These are phyloP conservation scores for Mycosphaerella arachidis DNA, from an alignment of 2,329 filamentous ascomycete species.

Conservation along the genomic window DNA sequence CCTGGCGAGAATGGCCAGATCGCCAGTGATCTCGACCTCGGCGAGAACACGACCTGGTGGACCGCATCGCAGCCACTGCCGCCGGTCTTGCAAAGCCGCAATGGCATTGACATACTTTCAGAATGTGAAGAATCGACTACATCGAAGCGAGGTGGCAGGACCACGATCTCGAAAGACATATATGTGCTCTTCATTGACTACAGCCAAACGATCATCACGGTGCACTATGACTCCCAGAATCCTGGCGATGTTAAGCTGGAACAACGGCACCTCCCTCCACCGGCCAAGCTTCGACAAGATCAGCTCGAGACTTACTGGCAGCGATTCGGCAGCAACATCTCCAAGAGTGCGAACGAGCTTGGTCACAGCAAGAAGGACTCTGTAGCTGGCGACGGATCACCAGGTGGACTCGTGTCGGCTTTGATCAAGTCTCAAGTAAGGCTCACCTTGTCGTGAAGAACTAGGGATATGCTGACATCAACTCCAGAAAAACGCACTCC, in stretches of 20 bases:
- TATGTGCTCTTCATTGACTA: slow-evolving; percentile 94
- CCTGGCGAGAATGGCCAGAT: slow-evolving; percentile 75
- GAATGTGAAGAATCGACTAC: slow-evolving; percentile 76
- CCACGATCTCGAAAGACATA: slow-evolving; percentile 70
- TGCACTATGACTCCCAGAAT: slow-evolving; percentile 71
- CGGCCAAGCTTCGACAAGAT: slow-evolving; percentile 78
- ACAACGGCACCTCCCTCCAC: slow-evolving; percentile 82
- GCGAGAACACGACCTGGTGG: slow-evolving; percentile 77
- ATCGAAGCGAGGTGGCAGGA: slow-evolving; percentile 64
- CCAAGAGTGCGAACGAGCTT: slow-evolving; percentile 60
- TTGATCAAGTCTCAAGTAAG: slow-evolving; percentile 50
- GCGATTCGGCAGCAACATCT: slow-evolving; percentile 73
- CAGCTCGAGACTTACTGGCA: slow-evolving; percentile 85
- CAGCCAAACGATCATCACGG: slow-evolving; percentile 84
- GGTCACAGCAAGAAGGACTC: slow-evolving; percentile 70
- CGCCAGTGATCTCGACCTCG: slow-evolving; percentile 80
- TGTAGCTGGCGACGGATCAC: slow-evolving; percentile 77
- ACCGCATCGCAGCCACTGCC: slow-evolving; percentile 72
- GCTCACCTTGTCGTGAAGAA: neutral
- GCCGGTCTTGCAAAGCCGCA: slow-evolving; percentile 73
- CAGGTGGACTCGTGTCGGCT: slow-evolving; percentile 71
- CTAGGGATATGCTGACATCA: neutral
- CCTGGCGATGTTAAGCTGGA: slow-evolving; percentile 69
- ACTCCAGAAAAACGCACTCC: slow-evolving; percentile 63
- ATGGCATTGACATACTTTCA: slow-evolving; percentile 68